Conservation (phyloP, 768 basidiomycete genomes). For the Tulasnella sp. region DNA sequence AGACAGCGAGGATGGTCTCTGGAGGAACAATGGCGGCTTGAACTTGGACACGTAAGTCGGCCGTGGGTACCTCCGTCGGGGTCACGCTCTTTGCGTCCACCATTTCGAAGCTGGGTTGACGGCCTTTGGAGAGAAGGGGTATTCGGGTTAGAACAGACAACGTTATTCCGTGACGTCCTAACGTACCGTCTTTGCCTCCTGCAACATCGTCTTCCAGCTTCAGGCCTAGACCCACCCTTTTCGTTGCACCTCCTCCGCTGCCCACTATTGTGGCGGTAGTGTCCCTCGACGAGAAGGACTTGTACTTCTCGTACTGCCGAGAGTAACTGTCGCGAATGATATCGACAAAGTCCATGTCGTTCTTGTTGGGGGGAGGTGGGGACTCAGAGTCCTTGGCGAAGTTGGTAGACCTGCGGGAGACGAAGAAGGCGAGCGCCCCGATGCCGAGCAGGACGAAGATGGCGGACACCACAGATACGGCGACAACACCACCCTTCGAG, state of each 20-base stretch:
- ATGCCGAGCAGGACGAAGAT: background rate
- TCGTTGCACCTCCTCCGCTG: background rate
- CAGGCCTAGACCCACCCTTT: background rate
- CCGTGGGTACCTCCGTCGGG: background rate
- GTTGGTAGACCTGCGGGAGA: background rate
- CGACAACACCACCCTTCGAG: background rate
- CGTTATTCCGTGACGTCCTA: background rate
- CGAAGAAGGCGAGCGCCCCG: background rate
- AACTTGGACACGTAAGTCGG: background rate
- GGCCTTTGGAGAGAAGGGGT: background rate
- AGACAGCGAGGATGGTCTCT: background rate
- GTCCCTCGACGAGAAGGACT: background rate
- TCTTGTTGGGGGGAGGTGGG: no score
- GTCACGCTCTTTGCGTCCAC: background rate
- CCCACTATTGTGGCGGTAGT: background rate
- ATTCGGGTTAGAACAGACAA: background rate
- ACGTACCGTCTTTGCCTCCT: background rate
- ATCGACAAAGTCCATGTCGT: slow-evolving; percentile 8
- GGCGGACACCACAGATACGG: background rate
- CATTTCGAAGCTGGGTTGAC: background rate
- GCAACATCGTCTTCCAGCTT: background rate
- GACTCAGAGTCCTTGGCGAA: background rate
- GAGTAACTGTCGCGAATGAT: slow-evolving; percentile 5
- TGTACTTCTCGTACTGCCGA: slow-evolving; percentile 2
- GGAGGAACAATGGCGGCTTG: background rate